Base-by-base conservation (phyloP, 1,139 yeast genomes). In the Debaryomycetaceae sp. region DNA sequence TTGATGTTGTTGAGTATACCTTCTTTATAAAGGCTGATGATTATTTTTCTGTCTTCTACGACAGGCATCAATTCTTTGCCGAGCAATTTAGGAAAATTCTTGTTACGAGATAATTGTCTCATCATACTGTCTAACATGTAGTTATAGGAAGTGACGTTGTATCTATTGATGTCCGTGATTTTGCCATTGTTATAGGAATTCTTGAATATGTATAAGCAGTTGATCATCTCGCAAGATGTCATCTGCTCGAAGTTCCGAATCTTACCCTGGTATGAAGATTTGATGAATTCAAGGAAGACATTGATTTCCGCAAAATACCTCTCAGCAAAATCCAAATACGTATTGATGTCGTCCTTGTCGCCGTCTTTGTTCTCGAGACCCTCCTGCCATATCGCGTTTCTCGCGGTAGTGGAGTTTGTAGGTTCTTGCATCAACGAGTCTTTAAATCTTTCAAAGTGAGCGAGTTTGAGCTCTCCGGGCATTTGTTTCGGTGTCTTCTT, bases 181-280 rank as follows among this genome's bases (percentile, higher is more conserved):
- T 60, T 58, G 34, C 55, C 56, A 42, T 60, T 58, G 39, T 45
- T 42, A 44, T 61, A 60, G 44, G 49, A 51, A 39, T 63, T 62
- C 45, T 60, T 63, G 53, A 65, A 68, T 24, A 63, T 57, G 48
- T 61, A 64, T 34, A 66, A 49, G 7, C 60, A 55, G 49, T 63
- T 68, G 45, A 60, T 52, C 6, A 65, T 45, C 47, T 68, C 72
- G 7, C 58, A 46, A 6, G 63, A 43, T 6, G 68, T 63, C 45
- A 68, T 57, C 43, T 67, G 65, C 20, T 48, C 50, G 41, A 66
- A 62, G 6, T 45, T 46, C 5, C 43, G 48, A 42, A 65, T 53
- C 42, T 63, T 60, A 36, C 54, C 38, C 38, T 53, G 56, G 47
- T 63, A 63, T 3, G 68, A 61, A 7, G 45, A 41, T 11, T 41